Percentiles rank a stretch among this genome's conserved stretches.
phyloP scores from a whole-genome alignment of 495 filamentous ascomycete species.

The Cairneyella variabilis region DNA sequence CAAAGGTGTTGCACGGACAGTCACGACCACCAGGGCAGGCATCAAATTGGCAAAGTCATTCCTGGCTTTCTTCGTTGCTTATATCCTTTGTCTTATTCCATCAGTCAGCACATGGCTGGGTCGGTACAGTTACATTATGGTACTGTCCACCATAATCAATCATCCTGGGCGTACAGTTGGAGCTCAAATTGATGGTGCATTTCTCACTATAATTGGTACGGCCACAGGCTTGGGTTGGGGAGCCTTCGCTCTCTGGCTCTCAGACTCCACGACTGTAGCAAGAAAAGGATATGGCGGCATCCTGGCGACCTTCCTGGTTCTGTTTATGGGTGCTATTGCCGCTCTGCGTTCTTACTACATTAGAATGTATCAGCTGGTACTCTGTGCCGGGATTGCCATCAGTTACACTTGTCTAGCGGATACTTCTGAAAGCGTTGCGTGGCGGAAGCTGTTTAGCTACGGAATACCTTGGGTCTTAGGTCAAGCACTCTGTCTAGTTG shows the following conservation, averaged over 20 bases:
- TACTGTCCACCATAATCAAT: slow-evolving; percentile 48
- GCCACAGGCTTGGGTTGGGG: slow-evolving; percentile 55
- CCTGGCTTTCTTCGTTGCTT: slow-evolving; percentile 48
- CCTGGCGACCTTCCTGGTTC: slow-evolving; percentile 46
- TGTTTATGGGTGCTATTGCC: slow-evolving; percentile 46
- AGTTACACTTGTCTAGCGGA: slow-evolving; percentile 49
- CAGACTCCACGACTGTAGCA: slow-evolving; percentile 39
- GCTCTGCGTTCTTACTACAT: slow-evolving; percentile 50
- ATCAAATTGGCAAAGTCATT: slow-evolving; percentile 49
- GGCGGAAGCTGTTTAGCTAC: slow-evolving; percentile 46
- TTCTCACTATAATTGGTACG: slow-evolving; percentile 48
- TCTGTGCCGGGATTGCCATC: slow-evolving; percentile 52
- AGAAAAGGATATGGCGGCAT: slow-evolving; percentile 48
- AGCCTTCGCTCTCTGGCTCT: slow-evolving; percentile 47
- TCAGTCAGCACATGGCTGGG: slow-evolving; percentile 40
- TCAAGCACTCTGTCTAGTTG: slow-evolving; percentile 43
- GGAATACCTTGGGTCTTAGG: slow-evolving; percentile 55
- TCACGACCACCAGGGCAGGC: slow-evolving; percentile 41
- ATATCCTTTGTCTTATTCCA: slow-evolving; percentile 50
- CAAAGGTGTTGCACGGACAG: slow-evolving; percentile 28
- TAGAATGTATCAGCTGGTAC: slow-evolving; percentile 48
- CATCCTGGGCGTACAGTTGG: slow-evolving; percentile 51
- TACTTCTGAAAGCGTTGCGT: slow-evolving; percentile 35
- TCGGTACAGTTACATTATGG: slow-evolving; percentile 48
- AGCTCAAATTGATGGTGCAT: slow-evolving; percentile 50